phyloP scores from a whole-genome alignment of 768 basidiomycete genomes.

The Termitomyces heimii region DNA sequence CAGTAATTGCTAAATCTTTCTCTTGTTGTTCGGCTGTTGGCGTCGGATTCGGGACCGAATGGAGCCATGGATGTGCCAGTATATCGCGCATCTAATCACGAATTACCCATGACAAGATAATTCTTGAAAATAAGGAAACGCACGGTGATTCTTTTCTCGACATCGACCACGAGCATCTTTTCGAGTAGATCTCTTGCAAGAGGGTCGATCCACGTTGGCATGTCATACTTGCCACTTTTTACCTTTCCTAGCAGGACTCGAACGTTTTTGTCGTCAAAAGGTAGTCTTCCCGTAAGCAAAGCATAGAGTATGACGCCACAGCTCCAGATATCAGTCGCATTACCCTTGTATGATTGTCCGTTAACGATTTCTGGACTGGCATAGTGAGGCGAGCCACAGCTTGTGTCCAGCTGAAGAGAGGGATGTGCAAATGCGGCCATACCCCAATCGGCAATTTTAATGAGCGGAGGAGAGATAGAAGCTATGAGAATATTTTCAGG shows the following conservation, averaged over 20 bases:
- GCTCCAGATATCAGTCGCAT: conserved; percentile 94
- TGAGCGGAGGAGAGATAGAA: conserved; percentile 67
- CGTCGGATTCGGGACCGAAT: conserved; percentile 18
- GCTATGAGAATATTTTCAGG: conserved; percentile 96
- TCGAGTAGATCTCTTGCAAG: conserved; percentile 78
- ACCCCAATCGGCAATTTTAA: conserved; percentile 98
- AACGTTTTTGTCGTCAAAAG: conserved; percentile 91
- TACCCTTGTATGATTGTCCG: conserved; percentile 83
- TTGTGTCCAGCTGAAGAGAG: conserved; percentile 82
- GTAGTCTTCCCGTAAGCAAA: conserved; percentile 83
- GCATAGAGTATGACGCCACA: conserved; percentile 93
- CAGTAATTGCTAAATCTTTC: conserved; percentile 19
- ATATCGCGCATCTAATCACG: conserved; percentile 75
- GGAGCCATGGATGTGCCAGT: conserved; percentile 78
- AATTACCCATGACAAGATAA: background rate
- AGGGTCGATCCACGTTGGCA: conserved; percentile 78
- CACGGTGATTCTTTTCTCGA: conserved; percentile 74
- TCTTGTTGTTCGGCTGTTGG: conserved; percentile 13
- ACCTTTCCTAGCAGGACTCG: conserved; percentile 77
- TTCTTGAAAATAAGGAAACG: conserved; percentile 15
- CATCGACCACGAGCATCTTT: conserved; percentile 88
- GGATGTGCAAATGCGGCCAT: conserved; percentile 96
- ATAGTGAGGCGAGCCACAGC: conserved; percentile 95
- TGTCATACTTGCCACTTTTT: conserved; percentile 77
- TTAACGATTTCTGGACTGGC: conserved; percentile 96